These are phyloP conservation scores for Oryza longistaminata DNA, from an alignment of 176 grass and related monocot genomes.

Conservation along the genomic window DNA sequence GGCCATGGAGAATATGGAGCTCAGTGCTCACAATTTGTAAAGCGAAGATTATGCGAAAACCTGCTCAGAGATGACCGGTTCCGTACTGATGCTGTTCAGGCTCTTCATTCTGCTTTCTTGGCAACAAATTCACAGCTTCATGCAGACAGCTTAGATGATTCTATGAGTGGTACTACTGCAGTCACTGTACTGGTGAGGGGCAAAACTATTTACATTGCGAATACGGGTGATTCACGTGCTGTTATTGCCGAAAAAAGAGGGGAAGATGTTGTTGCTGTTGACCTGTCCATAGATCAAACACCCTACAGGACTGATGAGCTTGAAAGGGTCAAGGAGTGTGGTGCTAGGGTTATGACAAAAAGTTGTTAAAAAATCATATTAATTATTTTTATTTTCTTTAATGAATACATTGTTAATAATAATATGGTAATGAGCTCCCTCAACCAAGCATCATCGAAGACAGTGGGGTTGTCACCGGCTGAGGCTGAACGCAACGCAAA, in stretches of 20 bases:
- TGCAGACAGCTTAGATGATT: slow-evolving; percentile 79
- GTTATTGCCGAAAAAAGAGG: slow-evolving; percentile 82
- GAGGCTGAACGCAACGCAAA: no score
- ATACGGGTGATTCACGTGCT: slow-evolving; percentile 89
- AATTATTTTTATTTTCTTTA: no score
- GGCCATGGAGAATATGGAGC: slow-evolving; percentile 94
- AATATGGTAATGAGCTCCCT: no score
- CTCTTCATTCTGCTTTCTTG: slow-evolving; percentile 70
- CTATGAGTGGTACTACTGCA: slow-evolving; percentile 98
- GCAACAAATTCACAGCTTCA: slow-evolving; percentile 84
- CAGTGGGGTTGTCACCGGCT: no score
- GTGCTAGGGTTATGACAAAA: slow-evolving; percentile 91
- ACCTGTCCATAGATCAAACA: slow-evolving; percentile 95
- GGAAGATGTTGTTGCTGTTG: slow-evolving; percentile 66
- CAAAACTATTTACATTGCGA: slow-evolving; percentile 78
- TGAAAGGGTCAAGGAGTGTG: slow-evolving; percentile 88
- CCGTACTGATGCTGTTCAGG: slow-evolving; percentile 60
- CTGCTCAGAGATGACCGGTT: slow-evolving; percentile 70
- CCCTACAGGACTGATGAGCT: slow-evolving; percentile 85
- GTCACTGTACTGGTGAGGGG: slow-evolving; percentile 86
- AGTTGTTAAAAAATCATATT: no score
- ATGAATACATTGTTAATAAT: no score
- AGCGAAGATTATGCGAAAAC: slow-evolving; percentile 87
- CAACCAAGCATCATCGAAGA: no score
- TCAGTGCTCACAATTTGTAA: slow-evolving; percentile 92